phyloP scores from a whole-genome alignment of 2,329 filamentous ascomycete genomes.

The Fusarium anthophilum region DNA sequence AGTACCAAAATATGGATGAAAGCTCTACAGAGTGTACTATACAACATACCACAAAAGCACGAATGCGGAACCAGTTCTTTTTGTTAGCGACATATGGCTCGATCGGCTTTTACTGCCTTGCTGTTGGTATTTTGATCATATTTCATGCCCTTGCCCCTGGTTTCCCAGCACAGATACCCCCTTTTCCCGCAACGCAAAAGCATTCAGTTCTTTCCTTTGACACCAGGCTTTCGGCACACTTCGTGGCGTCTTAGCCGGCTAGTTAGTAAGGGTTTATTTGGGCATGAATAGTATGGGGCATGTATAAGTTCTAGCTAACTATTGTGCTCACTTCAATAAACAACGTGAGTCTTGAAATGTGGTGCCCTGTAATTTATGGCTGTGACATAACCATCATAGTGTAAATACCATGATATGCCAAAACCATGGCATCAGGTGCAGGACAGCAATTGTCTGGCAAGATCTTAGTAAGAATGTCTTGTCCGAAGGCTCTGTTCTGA shows the following conservation, averaged over 20 bases:
- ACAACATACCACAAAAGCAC: not conserved
- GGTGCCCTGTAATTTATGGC: not conserved
- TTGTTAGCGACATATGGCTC: conserved; percentile 12
- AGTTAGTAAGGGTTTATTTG: not conserved
- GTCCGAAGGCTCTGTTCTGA: no score
- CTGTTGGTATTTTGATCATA: conserved; percentile 2
- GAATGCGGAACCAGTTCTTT: not conserved
- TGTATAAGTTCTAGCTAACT: conserved; percentile 18
- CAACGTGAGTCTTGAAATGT: not conserved
- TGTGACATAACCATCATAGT: not conserved
- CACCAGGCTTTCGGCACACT: not conserved
- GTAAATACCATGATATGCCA: no score
- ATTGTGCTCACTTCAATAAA: not conserved
- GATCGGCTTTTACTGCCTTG: not conserved
- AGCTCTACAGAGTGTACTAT: conserved; percentile 17
- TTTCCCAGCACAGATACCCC: conserved; percentile 24
- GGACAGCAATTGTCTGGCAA: not conserved
- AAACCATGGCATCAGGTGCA: not conserved
- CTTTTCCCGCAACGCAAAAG: not conserved
- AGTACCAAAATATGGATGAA: not conserved
- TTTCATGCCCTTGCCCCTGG: not conserved
- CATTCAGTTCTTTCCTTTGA: not conserved
- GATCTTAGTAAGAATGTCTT: not conserved
- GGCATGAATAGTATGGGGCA: conserved; percentile 6
- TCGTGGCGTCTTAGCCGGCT: conserved; percentile 4